A percentile compares a stretch with the other conserved stretches of the same genome.
phyloP scores from a whole-genome alignment of 2,329 filamentous ascomycete genomes.

The Lachnellula occidentalis region DNA sequence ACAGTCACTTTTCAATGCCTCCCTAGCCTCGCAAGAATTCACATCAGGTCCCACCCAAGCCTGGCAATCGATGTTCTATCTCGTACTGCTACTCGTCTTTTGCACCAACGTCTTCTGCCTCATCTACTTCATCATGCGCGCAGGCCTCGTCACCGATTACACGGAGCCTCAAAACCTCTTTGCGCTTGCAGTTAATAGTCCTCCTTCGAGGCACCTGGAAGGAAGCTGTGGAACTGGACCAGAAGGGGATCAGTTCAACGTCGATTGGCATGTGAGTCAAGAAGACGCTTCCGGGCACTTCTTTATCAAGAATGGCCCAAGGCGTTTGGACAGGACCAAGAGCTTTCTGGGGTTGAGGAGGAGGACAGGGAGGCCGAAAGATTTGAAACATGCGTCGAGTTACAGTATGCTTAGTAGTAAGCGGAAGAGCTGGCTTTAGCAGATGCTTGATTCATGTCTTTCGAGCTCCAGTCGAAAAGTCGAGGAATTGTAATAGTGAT shows the following conservation, averaged over 20 bases:
- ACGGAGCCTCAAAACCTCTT: constrained; percentile 75
- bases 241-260: constrained; percentile 25
- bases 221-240: constrained; percentile 54
- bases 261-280: constrained; percentile 39
- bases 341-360: constrained; percentile 11
- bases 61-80: constrained; percentile 64
- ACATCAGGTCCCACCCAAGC: constrained; percentile 55
- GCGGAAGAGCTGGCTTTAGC: constrained; percentile 10
- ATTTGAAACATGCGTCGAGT: constrained; percentile 10
- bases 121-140: constrained; percentile 49
- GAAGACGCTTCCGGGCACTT: constrained; percentile 46
- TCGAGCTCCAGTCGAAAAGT: too few relatives aligned
- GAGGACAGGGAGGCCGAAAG: neutral
- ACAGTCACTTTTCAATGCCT: constrained; percentile 57
- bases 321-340: constrained; percentile 17
- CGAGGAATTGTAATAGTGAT: too few relatives aligned
- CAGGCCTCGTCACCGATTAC: constrained; percentile 68
- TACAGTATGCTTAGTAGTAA: constrained; percentile 21
- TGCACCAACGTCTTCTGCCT: constrained; percentile 61
- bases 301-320: constrained; percentile 54
- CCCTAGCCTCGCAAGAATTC: constrained; percentile 61
- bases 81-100: constrained; percentile 61
- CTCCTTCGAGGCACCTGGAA: constrained; percentile 43
- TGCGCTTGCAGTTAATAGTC: constrained; percentile 62
- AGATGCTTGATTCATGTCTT: neutral